phyloP scores from a whole-genome alignment of 768 basidiomycete species.

The Lentinula guzmanii region DNA sequence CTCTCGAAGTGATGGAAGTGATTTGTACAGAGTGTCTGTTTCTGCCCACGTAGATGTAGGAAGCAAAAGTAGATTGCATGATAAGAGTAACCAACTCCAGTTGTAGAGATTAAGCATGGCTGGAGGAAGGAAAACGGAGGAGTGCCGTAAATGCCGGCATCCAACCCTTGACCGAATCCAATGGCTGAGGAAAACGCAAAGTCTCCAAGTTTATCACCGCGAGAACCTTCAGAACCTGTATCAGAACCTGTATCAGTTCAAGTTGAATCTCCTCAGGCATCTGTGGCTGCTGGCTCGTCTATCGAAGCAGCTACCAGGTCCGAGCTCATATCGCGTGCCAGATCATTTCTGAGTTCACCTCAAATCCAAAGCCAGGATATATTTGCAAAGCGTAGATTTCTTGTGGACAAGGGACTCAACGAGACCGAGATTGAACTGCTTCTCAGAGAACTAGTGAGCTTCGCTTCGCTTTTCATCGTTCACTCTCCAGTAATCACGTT shows the following conservation, averaged over 20 bases:
- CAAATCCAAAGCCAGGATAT: constrained; percentile 56
- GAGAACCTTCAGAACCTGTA: not conserved
- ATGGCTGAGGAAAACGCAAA: constrained; percentile 2
- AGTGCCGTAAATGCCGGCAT: not conserved
- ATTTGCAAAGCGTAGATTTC: constrained; percentile 53
- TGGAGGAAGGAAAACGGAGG: not conserved
- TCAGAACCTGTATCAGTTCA: not conserved
- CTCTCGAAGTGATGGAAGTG: constrained; percentile 32
- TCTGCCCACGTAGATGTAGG: not conserved
- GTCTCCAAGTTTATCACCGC: not conserved
- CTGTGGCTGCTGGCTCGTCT: not conserved
- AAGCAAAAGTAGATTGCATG: not conserved
- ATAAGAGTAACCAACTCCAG: not conserved
- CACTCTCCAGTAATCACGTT: not conserved
- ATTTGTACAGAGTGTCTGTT: constrained; percentile 17
- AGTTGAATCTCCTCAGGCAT: not conserved
- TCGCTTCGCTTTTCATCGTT: not conserved
- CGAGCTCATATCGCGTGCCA: constrained; percentile 49
- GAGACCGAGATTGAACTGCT: constrained; percentile 53
- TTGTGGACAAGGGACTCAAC: constrained; percentile 66
- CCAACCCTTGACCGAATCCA: no score
- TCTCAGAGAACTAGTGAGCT: constrained; percentile 49
- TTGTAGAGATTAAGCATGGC: not conserved
- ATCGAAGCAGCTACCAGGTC: constrained; percentile 19
- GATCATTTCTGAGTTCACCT: constrained; percentile 60